These are phyloP conservation scores for Aspergillus viridinutans DNA, from an alignment of 2,329 filamentous ascomycete species.

Conservation along the genomic window DNA sequence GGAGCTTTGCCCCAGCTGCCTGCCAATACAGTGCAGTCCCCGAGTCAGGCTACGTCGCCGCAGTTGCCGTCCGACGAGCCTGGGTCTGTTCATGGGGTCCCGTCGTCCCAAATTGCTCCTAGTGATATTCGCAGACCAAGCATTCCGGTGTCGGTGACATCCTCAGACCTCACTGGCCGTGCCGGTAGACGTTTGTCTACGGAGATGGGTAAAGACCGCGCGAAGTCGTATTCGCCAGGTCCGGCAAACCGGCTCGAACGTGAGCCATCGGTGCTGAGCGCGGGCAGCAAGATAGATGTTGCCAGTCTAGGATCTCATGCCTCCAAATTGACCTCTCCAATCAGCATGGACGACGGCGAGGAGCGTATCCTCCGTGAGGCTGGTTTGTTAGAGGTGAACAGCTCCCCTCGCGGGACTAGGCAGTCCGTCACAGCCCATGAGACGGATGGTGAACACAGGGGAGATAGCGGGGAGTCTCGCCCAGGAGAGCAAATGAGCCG, in stretches of 20 bases:
- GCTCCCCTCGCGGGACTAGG: constrained; percentile 40
- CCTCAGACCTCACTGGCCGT: constrained; percentile 25
- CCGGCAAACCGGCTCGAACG: constrained; percentile 29
- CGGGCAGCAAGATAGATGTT: constrained; percentile 33
- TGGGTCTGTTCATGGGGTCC: constrained; percentile 15
- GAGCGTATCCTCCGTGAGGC: constrained; percentile 64
- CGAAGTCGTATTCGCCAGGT: constrained; percentile 22
- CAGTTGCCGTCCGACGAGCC: constrained; percentile 11
- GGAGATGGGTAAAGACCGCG: constrained; percentile 24
- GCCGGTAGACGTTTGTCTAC: constrained; percentile 26
- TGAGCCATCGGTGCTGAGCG: constrained; percentile 37
- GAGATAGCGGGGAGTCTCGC: constrained; percentile 35
- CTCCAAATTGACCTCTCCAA: constrained; percentile 32
- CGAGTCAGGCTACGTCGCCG: constrained; percentile 8
- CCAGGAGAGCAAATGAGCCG: constrained; percentile 55
- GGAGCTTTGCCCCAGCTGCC: constrained; percentile 1
- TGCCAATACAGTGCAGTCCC: constrained; percentile 9
- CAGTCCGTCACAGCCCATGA: constrained; percentile 40
- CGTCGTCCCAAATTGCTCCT: constrained; percentile 18
- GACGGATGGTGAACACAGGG: constrained; percentile 40
- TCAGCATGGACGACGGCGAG: constrained; percentile 60
- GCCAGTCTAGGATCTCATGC: constrained; percentile 31
- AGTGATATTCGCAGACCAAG: constrained; percentile 30
- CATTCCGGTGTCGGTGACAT: constrained; percentile 28
- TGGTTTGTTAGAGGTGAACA: constrained; percentile 55